Percentiles rank a stretch among this genome's conserved stretches.
Evolutionary conservation across 202 grass and related monocot genomes (phyloP).

Genomic region (Setaria viridis): DNA sequence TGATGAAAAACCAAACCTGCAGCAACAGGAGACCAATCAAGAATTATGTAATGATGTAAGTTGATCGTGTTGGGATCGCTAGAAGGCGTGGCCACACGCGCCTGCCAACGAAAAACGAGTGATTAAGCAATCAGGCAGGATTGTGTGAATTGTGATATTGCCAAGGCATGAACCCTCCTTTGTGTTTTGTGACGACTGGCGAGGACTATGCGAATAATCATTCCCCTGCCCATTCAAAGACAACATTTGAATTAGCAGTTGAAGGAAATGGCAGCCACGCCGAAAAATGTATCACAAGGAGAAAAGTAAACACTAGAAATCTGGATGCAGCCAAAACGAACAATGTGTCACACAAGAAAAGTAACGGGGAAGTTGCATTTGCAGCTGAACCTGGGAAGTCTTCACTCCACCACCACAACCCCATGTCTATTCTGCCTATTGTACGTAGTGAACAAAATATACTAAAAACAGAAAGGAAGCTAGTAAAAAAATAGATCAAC

Average conservation of each 20-base stretch:
- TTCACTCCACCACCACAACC: not conserved
- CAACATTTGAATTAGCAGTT: not conserved
- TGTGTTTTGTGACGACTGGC: not conserved
- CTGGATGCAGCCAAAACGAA: not conserved
- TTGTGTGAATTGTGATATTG: too few relatives aligned
- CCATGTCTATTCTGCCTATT: not conserved
- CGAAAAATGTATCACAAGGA: not conserved
- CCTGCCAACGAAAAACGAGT: not conserved
- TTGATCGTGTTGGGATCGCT: not conserved
- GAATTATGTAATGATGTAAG: not conserved
- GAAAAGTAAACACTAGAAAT: not conserved
- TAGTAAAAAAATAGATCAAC: not conserved
- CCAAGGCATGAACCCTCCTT: not conserved
- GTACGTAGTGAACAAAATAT: not conserved
- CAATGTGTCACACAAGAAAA: not conserved
- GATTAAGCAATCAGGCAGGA: not conserved
- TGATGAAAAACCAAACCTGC: constrained; percentile 29
- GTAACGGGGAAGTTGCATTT: not conserved
- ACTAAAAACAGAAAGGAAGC: not conserved
- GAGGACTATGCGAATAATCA: not conserved
- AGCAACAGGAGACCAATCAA: constrained; percentile 6
- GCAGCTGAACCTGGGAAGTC: constrained; percentile 5
- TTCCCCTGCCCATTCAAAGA: not conserved
- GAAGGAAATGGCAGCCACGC: not conserved
- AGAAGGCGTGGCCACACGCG: not conserved